phyloP scores from a whole-genome alignment of 164 flowering plant genomes.

The Dillenia suffruticosa region DNA sequence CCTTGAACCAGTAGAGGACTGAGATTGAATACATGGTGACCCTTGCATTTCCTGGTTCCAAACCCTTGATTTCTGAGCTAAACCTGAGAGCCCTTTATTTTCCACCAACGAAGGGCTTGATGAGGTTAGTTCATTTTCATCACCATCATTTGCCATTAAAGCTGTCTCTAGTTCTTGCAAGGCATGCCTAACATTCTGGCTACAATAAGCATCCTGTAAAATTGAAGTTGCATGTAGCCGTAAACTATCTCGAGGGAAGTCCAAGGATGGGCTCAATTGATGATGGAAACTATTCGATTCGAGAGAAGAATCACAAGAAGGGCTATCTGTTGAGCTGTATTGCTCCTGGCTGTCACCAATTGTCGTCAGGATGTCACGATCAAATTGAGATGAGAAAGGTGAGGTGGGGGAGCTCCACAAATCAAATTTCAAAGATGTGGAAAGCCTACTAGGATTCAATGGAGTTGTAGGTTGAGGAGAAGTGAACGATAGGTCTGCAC shows the following conservation, averaged over 20 bases:
- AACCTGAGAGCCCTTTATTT: slow-evolving; percentile 19
- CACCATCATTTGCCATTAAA: slow-evolving; percentile 66
- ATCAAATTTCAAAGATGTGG: slow-evolving; percentile 39
- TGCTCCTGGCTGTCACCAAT: slow-evolving; percentile 60
- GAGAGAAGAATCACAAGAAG: slow-evolving; percentile 47
- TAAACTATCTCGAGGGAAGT: slow-evolving; percentile 11
- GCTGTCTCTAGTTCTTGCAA: slow-evolving; percentile 61
- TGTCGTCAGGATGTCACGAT: slow-evolving; percentile 40
- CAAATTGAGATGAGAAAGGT: slow-evolving; percentile 51
- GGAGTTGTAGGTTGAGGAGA: slow-evolving; percentile 33
- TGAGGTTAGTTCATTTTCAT: slow-evolving; percentile 27
- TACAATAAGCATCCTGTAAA: slow-evolving; percentile 20
- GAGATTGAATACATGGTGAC: slow-evolving; percentile 24
- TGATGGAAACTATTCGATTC: slow-evolving; percentile 35
- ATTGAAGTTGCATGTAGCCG: slow-evolving; percentile 12
- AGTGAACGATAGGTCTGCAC: slow-evolving; percentile 32
- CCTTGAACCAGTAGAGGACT: slow-evolving; percentile 19
- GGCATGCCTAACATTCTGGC: slow-evolving; percentile 32
- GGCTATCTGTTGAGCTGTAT: slow-evolving; percentile 52
- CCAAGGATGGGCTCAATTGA: slow-evolving; percentile 25
- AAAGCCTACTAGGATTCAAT: slow-evolving; percentile 28
- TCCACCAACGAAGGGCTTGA: slow-evolving; percentile 26
- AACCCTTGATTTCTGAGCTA: slow-evolving; percentile 29
- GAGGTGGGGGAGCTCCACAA: slow-evolving; percentile 55
- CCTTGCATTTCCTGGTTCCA: slow-evolving; percentile 27